phyloP scores from a whole-genome alignment of 495 filamentous ascomycete genomes.

The Penicillium lagena region DNA sequence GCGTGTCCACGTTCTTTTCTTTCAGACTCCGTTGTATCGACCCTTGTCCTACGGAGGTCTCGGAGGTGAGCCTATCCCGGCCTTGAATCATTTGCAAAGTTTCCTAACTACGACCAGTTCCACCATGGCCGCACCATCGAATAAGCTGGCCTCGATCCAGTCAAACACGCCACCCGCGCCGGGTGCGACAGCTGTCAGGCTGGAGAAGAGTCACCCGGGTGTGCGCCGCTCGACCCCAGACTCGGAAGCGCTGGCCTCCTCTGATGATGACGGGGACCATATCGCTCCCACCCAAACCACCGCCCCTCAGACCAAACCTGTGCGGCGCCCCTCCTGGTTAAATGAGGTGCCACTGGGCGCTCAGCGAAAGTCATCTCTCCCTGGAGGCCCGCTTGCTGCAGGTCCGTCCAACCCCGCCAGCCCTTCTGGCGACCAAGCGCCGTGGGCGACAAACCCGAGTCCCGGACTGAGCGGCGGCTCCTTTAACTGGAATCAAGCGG shows the following conservation, averaged over 20 bases:
- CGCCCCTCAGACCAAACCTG: slow-evolving; percentile 33
- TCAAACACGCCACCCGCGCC: slow-evolving; percentile 19
- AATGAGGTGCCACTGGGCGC: slow-evolving; percentile 41
- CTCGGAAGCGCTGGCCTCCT: slow-evolving; percentile 87
- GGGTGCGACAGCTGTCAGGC: slow-evolving; percentile 50
- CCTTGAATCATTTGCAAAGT: not conserved
- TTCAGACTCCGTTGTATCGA: not conserved
- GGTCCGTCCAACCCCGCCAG: slow-evolving; percentile 70
- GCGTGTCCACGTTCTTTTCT: not conserved
- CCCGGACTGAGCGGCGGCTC: slow-evolving; percentile 39
- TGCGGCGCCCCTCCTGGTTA: slow-evolving; percentile 49
- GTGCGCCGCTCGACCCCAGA: slow-evolving; percentile 80
- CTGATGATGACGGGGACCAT: slow-evolving; percentile 77
- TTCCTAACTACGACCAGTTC: not conserved
- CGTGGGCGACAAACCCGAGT: slow-evolving; percentile 53
- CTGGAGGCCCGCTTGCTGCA: slow-evolving; percentile 59
- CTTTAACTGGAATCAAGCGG: slow-evolving; percentile 54
- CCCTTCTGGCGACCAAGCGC: slow-evolving; percentile 60
- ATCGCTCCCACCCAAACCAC: slow-evolving; percentile 25
- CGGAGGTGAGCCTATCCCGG: slow-evolving; percentile 7
- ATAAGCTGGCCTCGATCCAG: slow-evolving; percentile 15
- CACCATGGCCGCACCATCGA: slow-evolving; percentile 28
- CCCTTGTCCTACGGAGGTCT: not conserved
- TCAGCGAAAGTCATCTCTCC: slow-evolving; percentile 44
- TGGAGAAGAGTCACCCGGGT: slow-evolving; percentile 63